Conservation (phyloP, 2,329 filamentous ascomycete genomes). For the Penicillium sp. region DNA sequence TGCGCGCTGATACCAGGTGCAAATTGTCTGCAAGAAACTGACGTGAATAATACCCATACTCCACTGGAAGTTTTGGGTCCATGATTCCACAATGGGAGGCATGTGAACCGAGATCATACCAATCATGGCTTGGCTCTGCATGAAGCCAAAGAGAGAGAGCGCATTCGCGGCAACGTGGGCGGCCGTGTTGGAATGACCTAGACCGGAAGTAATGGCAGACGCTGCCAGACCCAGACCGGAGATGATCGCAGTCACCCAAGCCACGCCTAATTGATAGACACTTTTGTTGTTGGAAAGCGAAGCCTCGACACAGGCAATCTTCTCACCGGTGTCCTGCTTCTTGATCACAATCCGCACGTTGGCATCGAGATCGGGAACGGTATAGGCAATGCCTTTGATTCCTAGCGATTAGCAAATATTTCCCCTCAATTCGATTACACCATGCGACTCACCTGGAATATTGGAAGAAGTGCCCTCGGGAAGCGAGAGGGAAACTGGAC, state of each 20-base stretch:
- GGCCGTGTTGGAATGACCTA: constrained; percentile 92
- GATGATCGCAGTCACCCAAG: constrained; percentile 88
- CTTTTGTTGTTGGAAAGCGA: constrained; percentile 89
- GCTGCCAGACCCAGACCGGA: constrained; percentile 81
- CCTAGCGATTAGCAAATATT: neutral
- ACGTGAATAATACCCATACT: constrained; percentile 94
- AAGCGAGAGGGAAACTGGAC: constrained; percentile 70
- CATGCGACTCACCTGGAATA: constrained; percentile 65
- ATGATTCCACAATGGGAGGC: constrained; percentile 86
- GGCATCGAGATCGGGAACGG: constrained; percentile 88
- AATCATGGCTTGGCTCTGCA: constrained; percentile 91
- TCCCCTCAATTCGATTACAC: neutral
- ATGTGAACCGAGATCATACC: constrained; percentile 81
- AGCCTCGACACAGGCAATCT: constrained; percentile 85
- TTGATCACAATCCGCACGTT: constrained; percentile 83
- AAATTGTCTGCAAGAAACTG: constrained; percentile 83
- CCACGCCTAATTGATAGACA: constrained; percentile 84
- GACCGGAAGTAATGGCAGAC: constrained; percentile 85
- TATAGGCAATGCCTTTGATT: constrained; percentile 71
- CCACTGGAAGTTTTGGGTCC: constrained; percentile 99
- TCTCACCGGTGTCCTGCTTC: constrained; percentile 65
- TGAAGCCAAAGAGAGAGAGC: constrained; percentile 91
- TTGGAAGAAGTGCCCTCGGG: constrained; percentile 61
- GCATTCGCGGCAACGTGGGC: constrained; percentile 94
- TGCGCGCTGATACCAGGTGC: constrained; percentile 94